Conservation (phyloP, 176 grass and related monocot genomes). For the Oropetium thomaeum region DNA sequence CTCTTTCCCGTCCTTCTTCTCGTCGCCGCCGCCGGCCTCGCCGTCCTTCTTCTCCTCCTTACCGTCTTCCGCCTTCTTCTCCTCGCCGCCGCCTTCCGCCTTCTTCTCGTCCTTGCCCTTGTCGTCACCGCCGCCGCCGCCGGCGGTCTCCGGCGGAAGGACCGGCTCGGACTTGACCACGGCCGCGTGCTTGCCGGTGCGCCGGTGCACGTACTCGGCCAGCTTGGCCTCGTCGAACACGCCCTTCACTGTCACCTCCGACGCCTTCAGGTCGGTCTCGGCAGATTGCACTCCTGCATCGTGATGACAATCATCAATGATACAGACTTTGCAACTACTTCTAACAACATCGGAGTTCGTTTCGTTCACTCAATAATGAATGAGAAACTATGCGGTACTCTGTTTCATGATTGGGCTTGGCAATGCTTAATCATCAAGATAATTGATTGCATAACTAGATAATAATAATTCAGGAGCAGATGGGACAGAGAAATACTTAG, state of each 20-base stretch:
- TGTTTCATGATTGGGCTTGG: not conserved
- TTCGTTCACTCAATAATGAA: not conserved
- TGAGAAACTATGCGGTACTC: not conserved
- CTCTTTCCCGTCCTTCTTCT: conserved; percentile 52
- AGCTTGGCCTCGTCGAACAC: conserved; percentile 62
- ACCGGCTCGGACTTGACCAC: conserved; percentile 62
- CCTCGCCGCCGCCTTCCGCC: not conserved
- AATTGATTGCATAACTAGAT: not conserved
- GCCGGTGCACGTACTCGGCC: conserved; percentile 73
- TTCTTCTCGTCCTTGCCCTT: conserved; percentile 36
- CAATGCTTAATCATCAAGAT: conserved; percentile 8
- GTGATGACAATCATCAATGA: not conserved
- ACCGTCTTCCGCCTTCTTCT: conserved; percentile 41
- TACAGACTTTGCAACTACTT: not conserved
- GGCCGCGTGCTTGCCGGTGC: conserved; percentile 83
- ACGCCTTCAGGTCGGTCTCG: conserved; percentile 52
- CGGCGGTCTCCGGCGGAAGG: conserved; percentile 1
- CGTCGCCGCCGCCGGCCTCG: conserved; percentile 19
- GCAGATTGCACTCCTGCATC: conserved; percentile 77
- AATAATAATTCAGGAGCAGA: conserved; percentile 12
- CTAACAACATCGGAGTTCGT: conserved; percentile 1
- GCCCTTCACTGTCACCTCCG: conserved; percentile 74
- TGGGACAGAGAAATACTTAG: not conserved
- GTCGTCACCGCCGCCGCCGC: conserved; percentile 25
- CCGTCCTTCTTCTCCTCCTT: conserved; percentile 39